Conservation (phyloP, 2,329 filamentous ascomycete species). For the Fusarium tricinctum region DNA sequence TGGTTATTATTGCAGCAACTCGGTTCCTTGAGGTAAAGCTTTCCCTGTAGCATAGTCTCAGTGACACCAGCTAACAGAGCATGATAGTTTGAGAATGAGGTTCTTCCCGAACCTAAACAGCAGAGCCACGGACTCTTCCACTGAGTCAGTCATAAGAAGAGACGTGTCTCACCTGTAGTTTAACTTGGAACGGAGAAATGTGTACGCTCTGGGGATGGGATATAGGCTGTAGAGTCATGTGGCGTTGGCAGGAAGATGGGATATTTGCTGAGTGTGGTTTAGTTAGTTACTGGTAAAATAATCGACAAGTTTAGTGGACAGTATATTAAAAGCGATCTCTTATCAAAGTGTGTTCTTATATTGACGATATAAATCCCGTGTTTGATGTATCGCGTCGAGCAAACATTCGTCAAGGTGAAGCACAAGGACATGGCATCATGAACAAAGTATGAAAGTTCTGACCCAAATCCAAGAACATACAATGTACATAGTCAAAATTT, state of each 20-base stretch:
- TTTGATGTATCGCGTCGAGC: not conserved
- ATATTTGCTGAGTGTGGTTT: constrained; percentile 29
- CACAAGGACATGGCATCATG: not conserved
- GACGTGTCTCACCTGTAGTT: constrained; percentile 3
- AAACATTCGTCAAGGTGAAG: not conserved
- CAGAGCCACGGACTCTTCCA: constrained; percentile 58
- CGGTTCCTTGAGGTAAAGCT: constrained; percentile 84
- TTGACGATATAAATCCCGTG: not conserved
- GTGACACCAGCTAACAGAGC: constrained; percentile 32
- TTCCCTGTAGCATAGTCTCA: not conserved
- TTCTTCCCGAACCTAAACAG: constrained; percentile 52
- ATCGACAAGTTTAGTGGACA: constrained; percentile 26
- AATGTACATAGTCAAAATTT: not conserved
- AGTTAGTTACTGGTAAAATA: constrained; percentile 29
- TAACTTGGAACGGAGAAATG: constrained; percentile 5
- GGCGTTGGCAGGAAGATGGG: constrained; percentile 47
- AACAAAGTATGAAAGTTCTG: not conserved
- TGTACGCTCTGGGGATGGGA: constrained; percentile 29
- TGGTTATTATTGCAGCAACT: constrained; percentile 84
- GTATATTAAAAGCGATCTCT: constrained; percentile 19
- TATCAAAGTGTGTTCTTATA: not conserved
- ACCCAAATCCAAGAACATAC: not conserved
- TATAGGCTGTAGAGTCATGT: constrained; percentile 38
- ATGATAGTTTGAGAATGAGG: constrained; percentile 60
- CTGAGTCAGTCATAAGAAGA: constrained; percentile 40